Base-by-base conservation (phyloP, 257 asterid genomes). In the Petunia secreta region DNA sequence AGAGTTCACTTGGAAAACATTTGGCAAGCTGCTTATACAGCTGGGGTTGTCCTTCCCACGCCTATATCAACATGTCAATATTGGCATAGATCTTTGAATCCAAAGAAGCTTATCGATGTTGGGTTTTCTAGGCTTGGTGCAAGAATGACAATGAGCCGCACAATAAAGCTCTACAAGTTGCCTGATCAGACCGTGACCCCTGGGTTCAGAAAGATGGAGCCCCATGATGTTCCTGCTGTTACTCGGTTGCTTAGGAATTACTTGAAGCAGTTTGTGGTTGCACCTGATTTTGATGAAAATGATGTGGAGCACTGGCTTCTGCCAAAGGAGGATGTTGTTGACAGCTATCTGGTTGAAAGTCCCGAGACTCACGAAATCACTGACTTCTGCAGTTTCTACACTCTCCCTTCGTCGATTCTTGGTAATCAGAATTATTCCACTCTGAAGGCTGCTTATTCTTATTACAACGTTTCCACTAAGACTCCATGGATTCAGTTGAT, bases 11-110 rank as follows among this genome's bases (percentile, higher is more conserved):
- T 84, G 80, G 86, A 84, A 39, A 84, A 84, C n/a, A 80, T 80
- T 60, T 84, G 86, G 86, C 86, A 84, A 80, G 86, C 86, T n/a
- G 82, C 82, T 60, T 76, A 84, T 80, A 84, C 86, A 63, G 86
- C 86, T 14, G 86, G 86, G 63, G 84, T 76, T 13, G 79, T 84
- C 73, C 84, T 84, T 76, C 86, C 86, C 1, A 84, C 86, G 2
- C 86, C 84, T 66, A 44, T 84, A 80, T 52, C 86, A 5, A 84
- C 86, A 44, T 80, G 86, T 7, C 86, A 80, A 68, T 84, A 84
- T 60, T 84, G 84, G 86, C 86, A 84, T 80, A 80, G 86, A 69
- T 84, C 86, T 44, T 84, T 84, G 81, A 84, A 80, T 52, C 86
- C 86, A 16, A 77, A 80, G 79, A 84, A 84, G 82, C 86, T 84